Evolutionary conservation across 768 basidiomycete species (phyloP), one percentile per base, ranked within the genome.

Genomic region (Mycena vulgaris): DNA sequence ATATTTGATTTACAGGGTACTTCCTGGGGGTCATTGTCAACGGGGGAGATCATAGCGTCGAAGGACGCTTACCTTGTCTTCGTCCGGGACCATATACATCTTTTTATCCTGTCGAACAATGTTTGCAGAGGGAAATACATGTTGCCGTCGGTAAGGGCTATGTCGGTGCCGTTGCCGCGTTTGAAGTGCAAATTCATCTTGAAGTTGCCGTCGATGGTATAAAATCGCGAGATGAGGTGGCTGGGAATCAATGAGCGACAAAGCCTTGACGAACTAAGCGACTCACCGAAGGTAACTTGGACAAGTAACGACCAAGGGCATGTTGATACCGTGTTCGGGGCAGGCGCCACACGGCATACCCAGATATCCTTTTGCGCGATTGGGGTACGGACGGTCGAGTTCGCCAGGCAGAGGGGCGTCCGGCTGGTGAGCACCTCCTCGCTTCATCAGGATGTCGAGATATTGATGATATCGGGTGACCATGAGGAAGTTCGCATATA

Each of bases 41-140:
- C 42, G 28, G 52, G 11, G 28, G 52, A 19, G 9, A 53, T n/a
- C n/a, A 25, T 42, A 57, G 14, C 14, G 7, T 25, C 1, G n/a
- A n/a, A n/a, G n/a, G n/a, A n/a, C n/a, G n/a, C n/a, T n/a, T n/a
- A n/a, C n/a, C n/a, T n/a, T n/a, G n/a, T n/a, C n/a, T n/a, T n/a
- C n/a, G n/a, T n/a, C 19, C 17, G 19, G 28, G n/a, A 21, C 19
- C 5, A 69, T 35, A 23, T 57, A 58, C n/a, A 13, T 3, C 30
- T 63, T 52, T 27, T 28, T 16, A 69, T 40, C 16, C 9, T 28
- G 0, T 49, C 39, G 37, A 56, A 69, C 62, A 49, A 55, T 4
- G 21, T 25, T 59, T 69, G 60, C 9, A 19, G 47, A 2, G 68
- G 68, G 42, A 68, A 63, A 48, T 63, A 69, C 68, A 69, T 69